Percentiles rank a stretch among this genome's conserved stretches.
These are phyloP conservation scores for Chondrostereum purpureum DNA, from an alignment of 1,284 basidiomycete genomes.

Conservation along the genomic window DNA sequence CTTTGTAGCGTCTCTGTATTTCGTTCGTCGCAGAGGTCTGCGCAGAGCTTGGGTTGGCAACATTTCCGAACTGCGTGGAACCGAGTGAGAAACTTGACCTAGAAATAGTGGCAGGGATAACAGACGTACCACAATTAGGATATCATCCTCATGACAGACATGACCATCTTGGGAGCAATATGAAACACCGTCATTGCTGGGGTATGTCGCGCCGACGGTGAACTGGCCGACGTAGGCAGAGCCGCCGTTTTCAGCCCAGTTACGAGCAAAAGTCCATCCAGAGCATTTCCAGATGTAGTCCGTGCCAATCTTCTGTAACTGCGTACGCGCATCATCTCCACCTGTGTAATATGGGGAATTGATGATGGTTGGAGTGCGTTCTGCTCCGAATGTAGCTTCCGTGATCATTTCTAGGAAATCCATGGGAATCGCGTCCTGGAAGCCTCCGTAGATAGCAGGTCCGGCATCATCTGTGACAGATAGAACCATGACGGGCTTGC, in stretches of 20 bases:
- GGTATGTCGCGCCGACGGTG: constrained; percentile 62
- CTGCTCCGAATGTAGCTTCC: constrained; percentile 38
- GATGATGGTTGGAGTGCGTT: constrained; percentile 41
- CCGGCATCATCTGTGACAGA: constrained; percentile 69
- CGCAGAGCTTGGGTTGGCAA: constrained; percentile 43
- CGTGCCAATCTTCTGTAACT: constrained; percentile 57
- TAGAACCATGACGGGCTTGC: constrained; percentile 64
- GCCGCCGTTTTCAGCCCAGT: constrained; percentile 60
- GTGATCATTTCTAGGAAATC: constrained; percentile 35
- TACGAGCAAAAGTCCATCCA: constrained; percentile 60
- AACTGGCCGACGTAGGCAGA: constrained; percentile 66
- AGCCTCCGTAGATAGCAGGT: constrained; percentile 43
- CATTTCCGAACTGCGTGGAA: constrained; percentile 56
- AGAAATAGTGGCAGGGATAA: constrained; percentile 4
- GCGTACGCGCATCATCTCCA: constrained; percentile 42
- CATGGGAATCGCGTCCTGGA: constrained; percentile 33
- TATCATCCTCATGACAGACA: constrained; percentile 73
- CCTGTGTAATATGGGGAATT: constrained; percentile 44
- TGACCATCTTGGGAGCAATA: constrained; percentile 48
- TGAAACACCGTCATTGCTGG: constrained; percentile 46
- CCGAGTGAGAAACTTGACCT: too few relatives aligned
- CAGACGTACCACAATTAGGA: constrained; percentile 58
- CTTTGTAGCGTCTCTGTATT: constrained; percentile 60
- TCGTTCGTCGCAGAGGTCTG: constrained; percentile 55
- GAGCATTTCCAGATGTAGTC: constrained; percentile 70